Percentiles rank a stretch among this genome's conserved stretches.
Evolutionary conservation across 305 asterid genomes (phyloP).

Genomic region (Fraxinus albicans): DNA sequence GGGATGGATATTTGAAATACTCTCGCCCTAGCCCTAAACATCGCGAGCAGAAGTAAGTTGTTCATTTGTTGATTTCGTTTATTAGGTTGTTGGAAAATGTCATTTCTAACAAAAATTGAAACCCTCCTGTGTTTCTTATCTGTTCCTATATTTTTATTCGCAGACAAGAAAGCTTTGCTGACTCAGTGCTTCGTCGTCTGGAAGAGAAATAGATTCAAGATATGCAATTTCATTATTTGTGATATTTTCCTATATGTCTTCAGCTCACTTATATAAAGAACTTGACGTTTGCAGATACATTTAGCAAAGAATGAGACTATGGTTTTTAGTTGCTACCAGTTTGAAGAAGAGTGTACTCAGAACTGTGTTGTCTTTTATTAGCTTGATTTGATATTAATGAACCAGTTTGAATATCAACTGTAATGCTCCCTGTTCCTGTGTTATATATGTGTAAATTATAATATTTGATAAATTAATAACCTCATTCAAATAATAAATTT

Average conservation of each 20-base stretch:
- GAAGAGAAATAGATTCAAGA: constrained; percentile 45
- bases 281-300: background rate
- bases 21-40: constrained; percentile 96
- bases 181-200: constrained; percentile 52
- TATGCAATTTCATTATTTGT: background rate
- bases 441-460: background rate
- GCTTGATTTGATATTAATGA: background rate
- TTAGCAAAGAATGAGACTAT: background rate
- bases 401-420: background rate
- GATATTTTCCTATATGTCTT: background rate
- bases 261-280: background rate
- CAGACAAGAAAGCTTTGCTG: constrained; percentile 75
- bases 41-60: constrained; percentile 85
- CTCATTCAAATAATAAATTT: background rate
- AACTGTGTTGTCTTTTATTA: background rate
- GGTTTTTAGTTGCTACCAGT: background rate
- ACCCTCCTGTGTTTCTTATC: background rate
- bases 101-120: background rate
- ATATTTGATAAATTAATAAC: background rate
- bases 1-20: constrained; percentile 98
- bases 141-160: constrained; percentile 15
- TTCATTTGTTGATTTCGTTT: background rate
- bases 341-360: background rate
- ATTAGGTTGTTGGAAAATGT: background rate
- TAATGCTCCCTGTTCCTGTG: background rate